Percentiles rank a stretch among this genome's conserved stretches.
phyloP scores from a whole-genome alignment of 1,139 yeast genomes.

The Debaryomycetaceae sp. region DNA sequence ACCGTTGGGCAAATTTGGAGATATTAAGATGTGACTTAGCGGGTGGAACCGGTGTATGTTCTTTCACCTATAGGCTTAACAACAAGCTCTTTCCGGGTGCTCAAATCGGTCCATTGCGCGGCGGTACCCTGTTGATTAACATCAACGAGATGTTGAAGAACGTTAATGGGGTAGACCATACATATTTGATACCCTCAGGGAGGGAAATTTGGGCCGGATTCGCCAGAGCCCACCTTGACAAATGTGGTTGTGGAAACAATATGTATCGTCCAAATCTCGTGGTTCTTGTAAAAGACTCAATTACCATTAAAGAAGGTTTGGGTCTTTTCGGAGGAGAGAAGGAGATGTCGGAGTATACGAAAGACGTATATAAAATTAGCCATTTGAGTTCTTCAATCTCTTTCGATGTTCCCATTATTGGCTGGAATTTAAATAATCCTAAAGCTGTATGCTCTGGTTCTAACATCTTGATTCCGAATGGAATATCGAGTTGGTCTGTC shows the following conservation, averaged over 20 bases:
- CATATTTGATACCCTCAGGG: constrained; percentile 11
- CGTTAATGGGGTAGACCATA: constrained; percentile 10
- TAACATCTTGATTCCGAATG: constrained; percentile 37
- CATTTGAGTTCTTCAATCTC: constrained; percentile 35
- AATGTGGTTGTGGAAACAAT: constrained; percentile 35
- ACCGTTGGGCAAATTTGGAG: constrained; percentile 37
- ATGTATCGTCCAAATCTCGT: constrained; percentile 38
- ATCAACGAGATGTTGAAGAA: constrained; percentile 16
- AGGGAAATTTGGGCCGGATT: constrained; percentile 35
- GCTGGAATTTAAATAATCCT: constrained; percentile 26
- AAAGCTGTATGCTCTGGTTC: constrained; percentile 24
- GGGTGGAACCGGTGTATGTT: constrained; percentile 22
- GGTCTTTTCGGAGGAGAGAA: background rate
- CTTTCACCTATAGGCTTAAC: constrained; percentile 20
- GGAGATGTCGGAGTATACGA: constrained; percentile 2
- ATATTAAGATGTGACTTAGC: constrained; percentile 30
- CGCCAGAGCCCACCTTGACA: constrained; percentile 32
- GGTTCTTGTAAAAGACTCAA: constrained; percentile 17
- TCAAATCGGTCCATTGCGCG: constrained; percentile 32
- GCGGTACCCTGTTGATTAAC: constrained; percentile 35
- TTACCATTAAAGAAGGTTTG: background rate
- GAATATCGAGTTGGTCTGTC: constrained; percentile 30
- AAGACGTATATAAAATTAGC: constrained; percentile 20
- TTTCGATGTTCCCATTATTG: constrained; percentile 29
- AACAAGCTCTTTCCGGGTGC: constrained; percentile 13